Conservation (phyloP, 306 rosid species). For the Dryas drummondii region DNA sequence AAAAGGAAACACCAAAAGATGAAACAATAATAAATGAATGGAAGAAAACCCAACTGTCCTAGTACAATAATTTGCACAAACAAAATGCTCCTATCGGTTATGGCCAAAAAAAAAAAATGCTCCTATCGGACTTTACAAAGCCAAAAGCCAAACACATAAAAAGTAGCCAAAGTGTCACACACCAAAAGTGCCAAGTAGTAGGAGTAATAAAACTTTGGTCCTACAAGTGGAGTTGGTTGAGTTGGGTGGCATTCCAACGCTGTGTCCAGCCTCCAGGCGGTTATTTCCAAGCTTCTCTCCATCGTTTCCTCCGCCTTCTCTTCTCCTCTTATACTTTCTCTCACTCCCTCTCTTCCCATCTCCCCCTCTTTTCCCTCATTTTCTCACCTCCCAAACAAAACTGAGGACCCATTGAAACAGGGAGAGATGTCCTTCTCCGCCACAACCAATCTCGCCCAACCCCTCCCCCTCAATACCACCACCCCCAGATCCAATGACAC, state of each 20-base stretch:
- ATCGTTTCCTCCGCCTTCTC: constrained; percentile 71
- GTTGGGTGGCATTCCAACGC: constrained; percentile 23
- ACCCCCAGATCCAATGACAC: constrained; percentile 74
- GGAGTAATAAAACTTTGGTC: not conserved
- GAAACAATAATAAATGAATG: too few species aligned
- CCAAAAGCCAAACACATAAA: not conserved
- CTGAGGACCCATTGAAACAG: not conserved
- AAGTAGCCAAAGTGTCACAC: not conserved
- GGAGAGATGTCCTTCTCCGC: constrained; percentile 68
- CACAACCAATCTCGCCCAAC: constrained; percentile 52
- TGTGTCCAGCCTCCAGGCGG: constrained; percentile 31
- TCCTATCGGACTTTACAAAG: not conserved
- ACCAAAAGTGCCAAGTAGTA: not conserved
- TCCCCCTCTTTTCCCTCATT: constrained; percentile 8
- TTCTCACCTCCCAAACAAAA: constrained; percentile 6
- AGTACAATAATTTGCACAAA: not conserved
- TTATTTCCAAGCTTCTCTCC: constrained; percentile 49
- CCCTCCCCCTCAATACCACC: constrained; percentile 49
- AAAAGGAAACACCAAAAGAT: too few species aligned
- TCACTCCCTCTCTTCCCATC: not conserved
- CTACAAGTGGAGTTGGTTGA: constrained; percentile 14
- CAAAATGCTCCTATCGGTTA: too few species aligned
- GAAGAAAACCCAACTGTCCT: not conserved
- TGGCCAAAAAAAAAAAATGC: too few species aligned
- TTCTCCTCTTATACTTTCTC: constrained; percentile 12